phyloP scores from a whole-genome alignment of 148 eudicot species.

The Rhododendron griersonianum region DNA sequence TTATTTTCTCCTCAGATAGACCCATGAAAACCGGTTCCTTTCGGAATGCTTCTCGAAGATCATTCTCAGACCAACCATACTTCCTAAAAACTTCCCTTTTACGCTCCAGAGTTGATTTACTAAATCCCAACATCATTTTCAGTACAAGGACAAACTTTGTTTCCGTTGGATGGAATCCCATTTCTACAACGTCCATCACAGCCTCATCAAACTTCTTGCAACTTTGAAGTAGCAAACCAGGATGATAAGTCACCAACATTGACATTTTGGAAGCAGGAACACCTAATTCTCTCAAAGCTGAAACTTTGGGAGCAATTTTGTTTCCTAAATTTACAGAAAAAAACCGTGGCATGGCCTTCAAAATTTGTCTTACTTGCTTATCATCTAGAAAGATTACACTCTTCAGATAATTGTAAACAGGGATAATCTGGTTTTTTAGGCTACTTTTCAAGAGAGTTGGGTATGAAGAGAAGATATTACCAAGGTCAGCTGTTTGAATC shows the following conservation, averaged over 20 bases:
- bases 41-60: too few species aligned
- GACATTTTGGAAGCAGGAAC: too few species aligned
- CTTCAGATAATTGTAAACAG: conserved; percentile 19
- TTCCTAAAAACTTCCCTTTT: too few species aligned
- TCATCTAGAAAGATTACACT: conserved; percentile 11
- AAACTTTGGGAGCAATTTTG: conserved; percentile 7
- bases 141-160: not conserved
- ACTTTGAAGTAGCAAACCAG: not conserved
- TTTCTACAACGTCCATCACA: not conserved
- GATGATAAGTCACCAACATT: too few species aligned
- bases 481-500: not conserved
- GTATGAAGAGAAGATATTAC: not conserved
- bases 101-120: too few species aligned
- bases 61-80: too few species aligned
- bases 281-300: not conserved
- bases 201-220: not conserved
- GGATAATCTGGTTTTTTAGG: conserved; percentile 12
- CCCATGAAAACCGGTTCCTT: too few species aligned
- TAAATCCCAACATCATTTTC: not conserved
- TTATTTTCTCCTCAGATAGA: too few species aligned
- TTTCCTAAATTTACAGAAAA: not conserved
- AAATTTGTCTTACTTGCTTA: not conserved
- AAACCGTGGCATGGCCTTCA: not conserved
- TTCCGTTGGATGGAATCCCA: not conserved
- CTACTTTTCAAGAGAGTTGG: conserved; percentile 11